Percentiles rank a stretch among this genome's conserved stretches.
phyloP scores from a whole-genome alignment of 2,329 filamentous ascomycete species.

The Magnaporthiopsis incrustans region DNA sequence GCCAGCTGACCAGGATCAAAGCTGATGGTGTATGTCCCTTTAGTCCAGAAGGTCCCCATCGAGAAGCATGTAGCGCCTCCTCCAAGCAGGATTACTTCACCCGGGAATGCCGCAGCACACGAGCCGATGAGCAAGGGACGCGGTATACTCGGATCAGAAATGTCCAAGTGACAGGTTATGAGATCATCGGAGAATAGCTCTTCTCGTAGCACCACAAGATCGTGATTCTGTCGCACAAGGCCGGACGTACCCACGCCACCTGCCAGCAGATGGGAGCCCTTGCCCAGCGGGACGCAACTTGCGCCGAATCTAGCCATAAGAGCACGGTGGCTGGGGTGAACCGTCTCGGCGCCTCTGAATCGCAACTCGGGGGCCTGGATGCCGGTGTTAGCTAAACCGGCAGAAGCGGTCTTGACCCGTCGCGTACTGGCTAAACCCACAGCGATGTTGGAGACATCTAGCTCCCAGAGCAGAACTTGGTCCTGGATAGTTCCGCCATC shows the following conservation, averaged over 20 bases:
- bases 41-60: slow-evolving; percentile 81
- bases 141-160: slow-evolving; percentile 9
- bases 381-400: background rate
- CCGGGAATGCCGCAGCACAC: slow-evolving; percentile 40
- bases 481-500: slow-evolving; percentile 53
- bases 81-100: slow-evolving; percentile 56
- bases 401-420: background rate
- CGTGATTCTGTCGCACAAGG: slow-evolving; percentile 37
- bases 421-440: slow-evolving; percentile 20
- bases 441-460: slow-evolving; percentile 31
- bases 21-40: slow-evolving; percentile 41
- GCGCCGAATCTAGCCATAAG: slow-evolving; percentile 33
- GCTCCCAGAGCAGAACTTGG: slow-evolving; percentile 58
- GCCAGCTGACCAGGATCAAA: background rate
- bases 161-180: background rate
- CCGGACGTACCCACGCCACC: slow-evolving; percentile 35
- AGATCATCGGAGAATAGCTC: background rate
- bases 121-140: slow-evolving; percentile 67
- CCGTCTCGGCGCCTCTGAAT: background rate
- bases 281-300: slow-evolving; percentile 21
- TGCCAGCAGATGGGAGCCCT: slow-evolving; percentile 24
- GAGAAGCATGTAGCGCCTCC: slow-evolving; percentile 87
- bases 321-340: slow-evolving; percentile 9
- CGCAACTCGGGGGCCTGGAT: background rate
- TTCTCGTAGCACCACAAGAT: slow-evolving; percentile 31